Conservation (phyloP, 1,284 basidiomycete genomes). For the Microbotryum scabiosae region DNA sequence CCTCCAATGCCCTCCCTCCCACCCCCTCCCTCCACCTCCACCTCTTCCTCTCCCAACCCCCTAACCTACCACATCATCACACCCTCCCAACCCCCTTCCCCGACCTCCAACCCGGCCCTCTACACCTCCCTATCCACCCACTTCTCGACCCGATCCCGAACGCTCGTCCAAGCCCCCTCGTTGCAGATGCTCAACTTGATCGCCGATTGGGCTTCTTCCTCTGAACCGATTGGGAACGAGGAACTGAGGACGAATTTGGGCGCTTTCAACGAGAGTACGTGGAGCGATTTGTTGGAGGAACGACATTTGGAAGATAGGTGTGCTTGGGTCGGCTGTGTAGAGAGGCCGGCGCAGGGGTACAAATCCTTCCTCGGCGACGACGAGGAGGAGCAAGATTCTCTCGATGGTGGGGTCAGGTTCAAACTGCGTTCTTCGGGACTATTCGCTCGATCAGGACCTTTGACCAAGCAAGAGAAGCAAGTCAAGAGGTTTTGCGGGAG, state of each 20-base stretch:
- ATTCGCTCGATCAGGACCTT: too few relatives aligned
- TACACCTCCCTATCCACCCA: not conserved
- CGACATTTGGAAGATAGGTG: constrained; percentile 11
- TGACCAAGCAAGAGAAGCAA: too few relatives aligned
- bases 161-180: not conserved
- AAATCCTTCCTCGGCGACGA: too few relatives aligned
- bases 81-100: not conserved
- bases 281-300: constrained; percentile 19
- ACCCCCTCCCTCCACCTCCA: not conserved
- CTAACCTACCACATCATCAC: constrained; percentile 10
- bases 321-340: not conserved
- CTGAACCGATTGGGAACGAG: not conserved
- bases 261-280: constrained; percentile 1
- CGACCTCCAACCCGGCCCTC: not conserved
- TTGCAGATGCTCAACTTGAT: not conserved
- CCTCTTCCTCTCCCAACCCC: not conserved
- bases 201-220: not conserved
- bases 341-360: too few relatives aligned
- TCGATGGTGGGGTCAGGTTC: too few relatives aligned
- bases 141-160: not conserved
- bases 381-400: too few relatives aligned
- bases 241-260: not conserved
- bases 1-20: not conserved
- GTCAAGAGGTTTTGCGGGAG: too few relatives aligned
- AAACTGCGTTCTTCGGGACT: too few relatives aligned